phyloP scores from a whole-genome alignment of 2,329 filamentous ascomycete genomes.

The Curvularia lunata region DNA sequence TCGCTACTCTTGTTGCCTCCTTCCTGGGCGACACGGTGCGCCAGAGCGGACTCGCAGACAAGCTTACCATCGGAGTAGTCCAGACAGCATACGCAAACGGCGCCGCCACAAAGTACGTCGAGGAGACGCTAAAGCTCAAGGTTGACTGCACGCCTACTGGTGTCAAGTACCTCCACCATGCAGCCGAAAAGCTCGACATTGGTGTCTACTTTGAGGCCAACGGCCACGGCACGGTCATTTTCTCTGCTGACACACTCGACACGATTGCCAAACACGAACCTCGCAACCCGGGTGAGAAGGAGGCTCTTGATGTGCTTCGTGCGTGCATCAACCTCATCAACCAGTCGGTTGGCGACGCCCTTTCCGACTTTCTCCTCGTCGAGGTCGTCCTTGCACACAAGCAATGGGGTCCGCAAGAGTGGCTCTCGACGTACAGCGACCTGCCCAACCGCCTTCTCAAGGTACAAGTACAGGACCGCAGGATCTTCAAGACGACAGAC shows the following conservation, averaged over 20 bases:
- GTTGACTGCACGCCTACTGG: constrained; percentile 94
- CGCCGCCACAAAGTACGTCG: constrained; percentile 88
- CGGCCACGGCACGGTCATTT: constrained; percentile 94
- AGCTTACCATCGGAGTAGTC: constrained; percentile 89
- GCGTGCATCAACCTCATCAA: constrained; percentile 93
- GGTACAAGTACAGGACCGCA: constrained; percentile 86
- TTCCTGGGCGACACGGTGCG: constrained; percentile 90
- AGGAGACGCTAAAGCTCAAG: constrained; percentile 84
- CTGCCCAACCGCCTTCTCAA: constrained; percentile 94
- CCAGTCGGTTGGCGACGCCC: constrained; percentile 94
- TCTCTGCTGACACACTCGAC: constrained; percentile 82
- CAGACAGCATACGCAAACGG: constrained; percentile 99
- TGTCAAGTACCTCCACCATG: constrained; percentile 97
- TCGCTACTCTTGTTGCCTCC: constrained; percentile 89
- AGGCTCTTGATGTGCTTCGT: constrained; percentile 81
- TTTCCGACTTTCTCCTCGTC: constrained; percentile 94
- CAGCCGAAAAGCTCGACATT: constrained; percentile 91
- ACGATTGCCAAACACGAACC: constrained; percentile 80
- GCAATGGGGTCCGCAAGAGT: constrained; percentile 86
- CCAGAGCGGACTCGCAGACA: constrained; percentile 76
- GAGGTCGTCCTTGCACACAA: constrained; percentile 97
- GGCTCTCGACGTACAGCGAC: constrained; percentile 91
- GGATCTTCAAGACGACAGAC: constrained; percentile 87
- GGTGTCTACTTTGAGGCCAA: constrained; percentile 99
- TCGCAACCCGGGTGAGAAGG: constrained; percentile 88